A percentile compares a stretch with the other conserved stretches of the same genome.
These are phyloP conservation scores for Arbutus unedo DNA, from an alignment of 148 eudicot genomes.

Conservation along the genomic window DNA sequence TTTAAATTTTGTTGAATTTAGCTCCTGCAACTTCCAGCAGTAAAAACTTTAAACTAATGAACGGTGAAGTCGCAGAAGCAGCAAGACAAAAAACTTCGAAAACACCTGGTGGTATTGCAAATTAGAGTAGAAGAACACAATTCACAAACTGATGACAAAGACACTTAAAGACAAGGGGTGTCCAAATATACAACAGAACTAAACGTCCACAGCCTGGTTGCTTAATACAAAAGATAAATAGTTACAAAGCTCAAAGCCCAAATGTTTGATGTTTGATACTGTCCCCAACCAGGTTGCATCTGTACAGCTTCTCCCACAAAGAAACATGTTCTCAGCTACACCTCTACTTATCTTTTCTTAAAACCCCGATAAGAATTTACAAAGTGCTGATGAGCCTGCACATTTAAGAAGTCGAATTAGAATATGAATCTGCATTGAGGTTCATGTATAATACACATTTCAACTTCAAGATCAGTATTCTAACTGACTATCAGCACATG, in stretches of 20 bases:
- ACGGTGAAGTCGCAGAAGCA: background rate
- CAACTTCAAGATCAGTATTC: background rate
- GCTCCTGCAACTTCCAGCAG: background rate
- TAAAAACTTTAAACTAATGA: background rate
- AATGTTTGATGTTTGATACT: background rate
- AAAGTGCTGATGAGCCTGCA: slow-evolving; percentile 12
- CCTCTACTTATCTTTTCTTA: background rate
- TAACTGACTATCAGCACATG: background rate
- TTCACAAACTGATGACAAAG: background rate
- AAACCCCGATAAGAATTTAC: background rate
- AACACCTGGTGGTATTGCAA: background rate
- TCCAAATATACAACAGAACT: background rate
- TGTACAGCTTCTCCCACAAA: slow-evolving; percentile 8
- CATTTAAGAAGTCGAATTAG: background rate
- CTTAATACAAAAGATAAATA: background rate
- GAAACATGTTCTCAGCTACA: background rate
- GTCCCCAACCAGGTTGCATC: slow-evolving; percentile 6
- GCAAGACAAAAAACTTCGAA: background rate
- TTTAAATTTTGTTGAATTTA: background rate
- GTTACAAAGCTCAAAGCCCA: background rate
- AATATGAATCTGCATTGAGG: background rate
- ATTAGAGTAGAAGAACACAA: background rate
- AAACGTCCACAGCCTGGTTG: background rate
- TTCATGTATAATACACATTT: background rate
- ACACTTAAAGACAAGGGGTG: background rate